Base-by-base conservation (phyloP, 345 rosid species). In the Camelina hispida region DNA sequence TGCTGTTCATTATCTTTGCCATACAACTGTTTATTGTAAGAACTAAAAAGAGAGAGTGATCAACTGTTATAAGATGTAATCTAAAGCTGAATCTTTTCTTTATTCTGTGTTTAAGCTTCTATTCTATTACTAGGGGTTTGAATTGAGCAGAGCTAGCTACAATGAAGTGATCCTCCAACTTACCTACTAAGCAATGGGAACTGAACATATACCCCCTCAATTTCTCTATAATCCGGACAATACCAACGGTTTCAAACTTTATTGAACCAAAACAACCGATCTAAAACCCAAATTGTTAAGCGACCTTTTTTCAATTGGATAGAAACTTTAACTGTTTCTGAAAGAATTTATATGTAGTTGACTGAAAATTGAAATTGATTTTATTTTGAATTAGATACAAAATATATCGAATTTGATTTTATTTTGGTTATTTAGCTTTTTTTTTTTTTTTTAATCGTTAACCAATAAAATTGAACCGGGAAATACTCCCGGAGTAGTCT, bases 21-120 rank as follows among this genome's bases (percentile, higher is more conserved):
- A 68, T 68, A 23, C 42, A 37, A 37, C 3, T 53, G 23, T 67
- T 68, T 23, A 32, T 44, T 58, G 56, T 57, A 46, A 62, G 62
- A 56, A 51, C 55, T 51, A 20, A 20, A 20, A 57, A 57, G 43
- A 13, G 32, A 13, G 32, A 40, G 3, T 61, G 66, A 40, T 35
- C 17, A 61, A 61, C 17, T 40, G 6, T 40, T 38, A 60, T 38
- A 40, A 55, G 37, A 53, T 52, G 37, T 37, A 53, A 52, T 44
- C 25, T 15, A 34, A 17, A 20, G 13, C 25, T 17, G 1, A 34
- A 46, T 69, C 23, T 60, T 12, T 37, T 20, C 44, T 60, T 20
- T 32, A 13, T 58, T 14, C 12, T 22, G 46, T 51, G 30, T 20
- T 20, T 20, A 37, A 52, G 16, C 50, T 54, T 53, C 25, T 51